phyloP scores from a whole-genome alignment of 768 basidiomycete genomes.

The Chalciporus chontae region DNA sequence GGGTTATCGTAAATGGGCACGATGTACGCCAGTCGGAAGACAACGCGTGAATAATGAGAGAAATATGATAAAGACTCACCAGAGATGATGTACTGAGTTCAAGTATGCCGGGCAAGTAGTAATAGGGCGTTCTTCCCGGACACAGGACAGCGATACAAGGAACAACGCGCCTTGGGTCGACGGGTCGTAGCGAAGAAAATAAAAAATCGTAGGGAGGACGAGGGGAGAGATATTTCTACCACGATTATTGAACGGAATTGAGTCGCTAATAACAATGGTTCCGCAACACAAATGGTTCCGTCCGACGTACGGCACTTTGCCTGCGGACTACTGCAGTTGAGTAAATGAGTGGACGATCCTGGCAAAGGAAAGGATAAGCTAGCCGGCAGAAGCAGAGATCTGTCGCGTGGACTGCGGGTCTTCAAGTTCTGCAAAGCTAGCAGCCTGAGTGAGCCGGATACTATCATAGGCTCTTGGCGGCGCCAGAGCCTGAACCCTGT shows the following conservation, averaged over 20 bases:
- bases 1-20: constrained; percentile 31
- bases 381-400: constrained; percentile 14
- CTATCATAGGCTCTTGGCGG: constrained; percentile 24
- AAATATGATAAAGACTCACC: constrained; percentile 22
- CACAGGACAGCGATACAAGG: constrained; percentile 9
- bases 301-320: constrained; percentile 29
- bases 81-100: constrained; percentile 29
- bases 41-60: constrained; percentile 27
- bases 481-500: constrained; percentile 30
- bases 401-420: constrained; percentile 5
- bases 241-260: constrained; percentile 35
- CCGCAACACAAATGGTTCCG: constrained; percentile 33
- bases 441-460: not conserved
- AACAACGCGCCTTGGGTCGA: constrained; percentile 19
- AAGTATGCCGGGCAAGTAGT: constrained; percentile 18
- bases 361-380: constrained; percentile 12
- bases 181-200: constrained; percentile 28
- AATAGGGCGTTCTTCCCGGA: constrained; percentile 17
- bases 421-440: not conserved
- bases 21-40: constrained; percentile 26
- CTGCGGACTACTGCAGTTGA: constrained; percentile 20
- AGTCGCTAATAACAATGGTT: constrained; percentile 35
- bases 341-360: constrained; percentile 26
- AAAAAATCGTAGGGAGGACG: constrained; percentile 28
- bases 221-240: constrained; percentile 31